Base-by-base conservation (phyloP, 495 filamentous ascomycete genomes). In the Lepraria neglecta region DNA sequence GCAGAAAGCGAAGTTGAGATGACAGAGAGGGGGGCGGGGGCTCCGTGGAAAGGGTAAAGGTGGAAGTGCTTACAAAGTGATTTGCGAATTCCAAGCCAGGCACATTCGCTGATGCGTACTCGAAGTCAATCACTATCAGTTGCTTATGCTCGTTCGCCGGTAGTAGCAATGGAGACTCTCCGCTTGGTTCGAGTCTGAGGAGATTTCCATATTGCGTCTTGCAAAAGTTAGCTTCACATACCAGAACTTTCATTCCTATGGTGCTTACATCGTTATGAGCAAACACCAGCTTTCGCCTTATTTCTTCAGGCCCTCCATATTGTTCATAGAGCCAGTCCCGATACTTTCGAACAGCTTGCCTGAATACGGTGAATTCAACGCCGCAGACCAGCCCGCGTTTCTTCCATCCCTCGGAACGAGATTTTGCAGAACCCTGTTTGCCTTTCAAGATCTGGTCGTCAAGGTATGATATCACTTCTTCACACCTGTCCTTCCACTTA, bases 171-270 rank as follows among this genome's bases (percentile, higher is more conserved):
- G 95, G 95, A 0, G 92, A 97, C 65, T 95, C 82, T 47, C 87
- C 86, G 54, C 82, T 80, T 5, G 95, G 91, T 51, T 87, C 81
- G 66, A 97, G 77, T n/a, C 94, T 87, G 31, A 99, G 84, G 54
- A 99, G 89, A 69, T 99, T 99, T 58, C 94, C 94, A 70, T 97
- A 97, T 85, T 99, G 94, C 28, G 94, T 96, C 89, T 96, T 30
- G 10, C 56, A 44, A 47, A 56, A 62, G 67, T 71, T 42, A 74
- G 58, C 31, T 56, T 58, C 0, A 28, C 21, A 44, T 15, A 31
- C n/a, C 9, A 61, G 21, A 56, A 24, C 43, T 21, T 27, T 15
- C 4, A 30, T 59, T 38, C 43, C 55, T 42, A 33, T 35, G 14
- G 35, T 47, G 78, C 88, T 73, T 73, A 95, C 91, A 82, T 99